Evolutionary conservation across 768 basidiomycete species (phyloP).

Genomic region (Pleurotus ostreatus): DNA sequence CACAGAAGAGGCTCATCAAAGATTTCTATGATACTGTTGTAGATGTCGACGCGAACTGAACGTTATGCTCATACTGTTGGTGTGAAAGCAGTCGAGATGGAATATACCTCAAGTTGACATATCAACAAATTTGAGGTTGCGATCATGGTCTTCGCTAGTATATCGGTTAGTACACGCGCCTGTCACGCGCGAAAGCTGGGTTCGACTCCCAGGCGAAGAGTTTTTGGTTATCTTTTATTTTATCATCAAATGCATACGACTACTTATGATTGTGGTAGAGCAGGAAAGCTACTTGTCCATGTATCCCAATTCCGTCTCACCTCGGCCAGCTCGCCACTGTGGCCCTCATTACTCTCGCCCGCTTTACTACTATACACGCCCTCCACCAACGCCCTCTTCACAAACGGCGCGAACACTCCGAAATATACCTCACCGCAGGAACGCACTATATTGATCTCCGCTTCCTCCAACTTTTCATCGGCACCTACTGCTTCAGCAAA

Average conservation of each 20-base stretch:
- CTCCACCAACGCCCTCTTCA: constrained; percentile 64
- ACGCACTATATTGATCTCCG: constrained; percentile 30
- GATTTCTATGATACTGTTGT: constrained; percentile 86
- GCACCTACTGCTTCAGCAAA: constrained; percentile 12
- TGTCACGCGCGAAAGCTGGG: constrained; percentile 10
- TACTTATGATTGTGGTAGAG: not conserved
- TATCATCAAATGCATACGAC: not conserved
- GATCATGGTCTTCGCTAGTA: constrained; percentile 3
- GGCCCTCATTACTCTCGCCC: constrained; percentile 18
- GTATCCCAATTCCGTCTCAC: constrained; percentile 4
- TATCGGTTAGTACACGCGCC: constrained; percentile 10
- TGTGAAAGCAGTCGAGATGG: not conserved
- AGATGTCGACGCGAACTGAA: constrained; percentile 57
- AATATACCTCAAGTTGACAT: not conserved
- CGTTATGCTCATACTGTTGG: not conserved
- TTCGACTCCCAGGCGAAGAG: constrained; percentile 10
- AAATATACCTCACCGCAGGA: constrained; percentile 58
- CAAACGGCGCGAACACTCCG: constrained; percentile 63
- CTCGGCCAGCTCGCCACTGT: constrained; percentile 12
- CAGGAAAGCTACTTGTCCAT: not conserved
- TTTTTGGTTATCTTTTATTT: not conserved
- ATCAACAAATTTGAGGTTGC: not conserved
- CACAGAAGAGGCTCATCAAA: constrained; percentile 74
- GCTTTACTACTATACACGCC: constrained; percentile 60
- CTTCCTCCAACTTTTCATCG: constrained; percentile 18